These are phyloP conservation scores for Tetraselmis striata DNA, from an alignment of 139 green algal genomes.

Conservation along the genomic window DNA sequence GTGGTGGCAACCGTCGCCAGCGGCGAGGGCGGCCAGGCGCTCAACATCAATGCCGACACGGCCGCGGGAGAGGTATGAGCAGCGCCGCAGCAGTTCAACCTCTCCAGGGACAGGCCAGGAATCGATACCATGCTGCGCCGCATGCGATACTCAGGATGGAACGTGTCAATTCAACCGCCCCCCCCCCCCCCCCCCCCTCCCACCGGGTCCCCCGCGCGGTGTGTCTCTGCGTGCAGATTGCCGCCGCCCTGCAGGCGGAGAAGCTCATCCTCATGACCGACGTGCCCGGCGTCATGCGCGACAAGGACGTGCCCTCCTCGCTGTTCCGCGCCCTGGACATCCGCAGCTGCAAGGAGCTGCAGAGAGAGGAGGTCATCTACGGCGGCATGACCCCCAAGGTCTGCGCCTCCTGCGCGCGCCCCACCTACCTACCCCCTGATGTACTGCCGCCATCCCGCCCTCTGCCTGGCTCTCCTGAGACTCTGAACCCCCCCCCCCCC, in stretches of 20 bases:
- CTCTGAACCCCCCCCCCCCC: no score
- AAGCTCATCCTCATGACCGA: conserved; percentile 99
- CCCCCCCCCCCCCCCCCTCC: not conserved
- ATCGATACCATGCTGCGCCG: not conserved
- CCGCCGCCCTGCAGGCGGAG: conserved; percentile 84
- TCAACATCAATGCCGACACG: conserved; percentile 99
- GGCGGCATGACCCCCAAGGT: conserved; percentile 97
- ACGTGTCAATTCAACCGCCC: not conserved
- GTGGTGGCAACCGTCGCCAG: conserved; percentile 93
- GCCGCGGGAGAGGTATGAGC: conserved; percentile 86
- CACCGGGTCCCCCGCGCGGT: not conserved
- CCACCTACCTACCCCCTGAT: not conserved
- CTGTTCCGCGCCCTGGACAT: conserved; percentile 74
- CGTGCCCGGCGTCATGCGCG: conserved; percentile 79
- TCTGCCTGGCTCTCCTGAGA: not conserved
- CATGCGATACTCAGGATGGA: not conserved
- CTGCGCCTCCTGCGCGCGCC: not conserved
- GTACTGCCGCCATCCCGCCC: not conserved
- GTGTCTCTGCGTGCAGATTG: conserved; percentile 52
- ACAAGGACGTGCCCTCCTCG: conserved; percentile 82
- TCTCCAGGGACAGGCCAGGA: not conserved
- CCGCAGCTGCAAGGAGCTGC: conserved; percentile 58
- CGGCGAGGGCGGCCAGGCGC: conserved; percentile 71
- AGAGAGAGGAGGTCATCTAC: conserved; percentile 86
- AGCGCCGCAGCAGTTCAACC: not conserved